Base-by-base conservation (phyloP, 2,329 filamentous ascomycete genomes). In the Sodiomyces alkalinus region DNA sequence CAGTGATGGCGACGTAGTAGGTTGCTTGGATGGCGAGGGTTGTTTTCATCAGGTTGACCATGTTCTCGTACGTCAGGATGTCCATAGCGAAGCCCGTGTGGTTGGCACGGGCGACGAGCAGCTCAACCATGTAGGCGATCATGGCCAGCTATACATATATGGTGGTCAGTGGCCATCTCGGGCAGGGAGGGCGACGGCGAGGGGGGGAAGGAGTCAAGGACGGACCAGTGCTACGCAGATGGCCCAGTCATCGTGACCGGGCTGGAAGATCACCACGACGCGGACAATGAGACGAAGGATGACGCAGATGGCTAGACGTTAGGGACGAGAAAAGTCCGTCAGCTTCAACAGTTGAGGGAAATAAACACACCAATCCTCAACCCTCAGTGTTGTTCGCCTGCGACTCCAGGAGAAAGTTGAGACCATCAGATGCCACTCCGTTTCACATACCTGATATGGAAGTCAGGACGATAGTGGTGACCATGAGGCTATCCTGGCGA, bases 1-100 rank as follows among this genome's bases (percentile, higher is more conserved):
- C 42, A 10, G 45, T 46, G 7, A 62, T 33, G 12, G 49, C 49
- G 8, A 45, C 33, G 17, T 57, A 59, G 35, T 62, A 63, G 14
- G 54, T 46, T 22, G 57, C 37, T 19, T 58, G 49, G 3, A 58
- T 49, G 4, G 47, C 52, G 5, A 56, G 35, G 0, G 46, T 51
- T 0, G 40, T 41, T 40, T 51, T 41, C n/a, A 41, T 27, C 6
- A 43, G 19, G 14, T 29, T 38, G 13, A 30, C 22, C 35, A 40
- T 41, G 18, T 41, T 43, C 11, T 37, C 33, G 11, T 30, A 4
- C 3, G 37, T 35, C 3, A 42, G 35, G 4, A 29, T 36, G 12
- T 10, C 19, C 27, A 28, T 33, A 8, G 35, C 29, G 28, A 40
- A 36, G 6, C 41, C 41, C n/a, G 41, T 37, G 22, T 37, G 31